These are phyloP conservation scores for Tubosaeta brunneosetosa DNA, from an alignment of 768 basidiomycete species.

Conservation along the genomic window DNA sequence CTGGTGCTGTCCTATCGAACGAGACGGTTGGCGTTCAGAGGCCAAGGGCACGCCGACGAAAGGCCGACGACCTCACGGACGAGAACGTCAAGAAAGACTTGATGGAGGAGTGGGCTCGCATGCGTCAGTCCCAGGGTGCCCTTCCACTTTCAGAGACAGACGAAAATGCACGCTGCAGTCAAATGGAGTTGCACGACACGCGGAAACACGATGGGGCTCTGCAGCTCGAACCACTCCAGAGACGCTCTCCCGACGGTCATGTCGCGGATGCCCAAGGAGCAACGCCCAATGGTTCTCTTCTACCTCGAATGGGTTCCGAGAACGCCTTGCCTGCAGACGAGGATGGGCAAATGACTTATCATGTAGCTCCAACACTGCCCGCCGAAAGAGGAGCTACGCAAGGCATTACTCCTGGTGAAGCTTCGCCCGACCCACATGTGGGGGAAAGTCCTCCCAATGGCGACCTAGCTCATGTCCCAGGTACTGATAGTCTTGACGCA, in stretches of 20 bases:
- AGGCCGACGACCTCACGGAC: constrained; percentile 14
- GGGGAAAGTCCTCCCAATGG: neutral
- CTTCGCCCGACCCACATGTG: neutral
- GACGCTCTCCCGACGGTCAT: neutral
- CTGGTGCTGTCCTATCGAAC: neutral
- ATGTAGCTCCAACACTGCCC: neutral
- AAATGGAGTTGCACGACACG: neutral
- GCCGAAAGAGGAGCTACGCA: constrained; percentile 2
- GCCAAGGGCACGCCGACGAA: constrained; percentile 15
- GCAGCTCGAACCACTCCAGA: neutral
- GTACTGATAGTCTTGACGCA: neutral
- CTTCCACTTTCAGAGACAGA: constrained; percentile 12
- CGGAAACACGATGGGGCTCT: neutral
- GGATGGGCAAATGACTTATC: neutral
- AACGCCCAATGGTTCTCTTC: neutral
- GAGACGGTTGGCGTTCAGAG: constrained; percentile 1
- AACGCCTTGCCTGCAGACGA: neutral
- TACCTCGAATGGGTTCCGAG: neutral
- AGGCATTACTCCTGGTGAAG: neutral
- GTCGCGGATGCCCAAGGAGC: neutral
- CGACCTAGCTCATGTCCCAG: neutral
- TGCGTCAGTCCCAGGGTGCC: constrained; percentile 26
- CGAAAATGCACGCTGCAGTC: neutral
- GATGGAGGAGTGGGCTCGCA: constrained; percentile 29
- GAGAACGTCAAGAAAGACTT: constrained; percentile 19